A percentile compares a stretch with the other conserved stretches of the same genome.
phyloP scores from a whole-genome alignment of 306 rosid genomes.

The Acacia melanoxylon region DNA sequence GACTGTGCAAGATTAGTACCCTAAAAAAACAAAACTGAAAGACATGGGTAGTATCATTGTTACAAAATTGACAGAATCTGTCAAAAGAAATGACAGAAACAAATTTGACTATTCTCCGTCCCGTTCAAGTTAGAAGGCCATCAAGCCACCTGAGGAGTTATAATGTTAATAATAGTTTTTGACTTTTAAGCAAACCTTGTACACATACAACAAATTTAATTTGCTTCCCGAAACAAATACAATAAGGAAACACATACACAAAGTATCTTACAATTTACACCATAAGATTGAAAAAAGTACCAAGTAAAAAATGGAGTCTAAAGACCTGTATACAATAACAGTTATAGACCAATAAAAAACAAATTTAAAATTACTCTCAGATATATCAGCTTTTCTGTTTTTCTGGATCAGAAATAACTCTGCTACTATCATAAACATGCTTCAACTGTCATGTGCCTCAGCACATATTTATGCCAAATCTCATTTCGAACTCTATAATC shows the following conservation, averaged over 20 bases:
- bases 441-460: not conserved
- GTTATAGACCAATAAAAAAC: not conserved
- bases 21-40: conserved; percentile 14
- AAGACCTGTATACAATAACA: not conserved
- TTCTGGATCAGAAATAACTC: conserved; percentile 11
- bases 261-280: not conserved
- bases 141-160: not conserved
- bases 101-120: not conserved
- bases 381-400: not conserved
- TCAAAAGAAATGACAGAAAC: not conserved
- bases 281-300: not conserved
- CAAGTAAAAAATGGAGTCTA: not conserved
- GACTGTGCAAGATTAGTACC: conserved; percentile 2
- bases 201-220: not conserved
- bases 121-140: not conserved
- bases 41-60: not conserved
- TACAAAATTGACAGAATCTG: not conserved
- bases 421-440: conserved; percentile 14
- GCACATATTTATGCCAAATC: conserved; percentile 5
- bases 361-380: not conserved
- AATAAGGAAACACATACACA: not conserved
- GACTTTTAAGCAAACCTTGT: not conserved
- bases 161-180: not conserved
- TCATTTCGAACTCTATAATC: not conserved
- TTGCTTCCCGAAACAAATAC: conserved; percentile 1